Percentiles rank a stretch among this genome's conserved stretches.
phyloP scores from a whole-genome alignment of 1,139 yeast species.

The Saccharomycopsis hybrid region DNA sequence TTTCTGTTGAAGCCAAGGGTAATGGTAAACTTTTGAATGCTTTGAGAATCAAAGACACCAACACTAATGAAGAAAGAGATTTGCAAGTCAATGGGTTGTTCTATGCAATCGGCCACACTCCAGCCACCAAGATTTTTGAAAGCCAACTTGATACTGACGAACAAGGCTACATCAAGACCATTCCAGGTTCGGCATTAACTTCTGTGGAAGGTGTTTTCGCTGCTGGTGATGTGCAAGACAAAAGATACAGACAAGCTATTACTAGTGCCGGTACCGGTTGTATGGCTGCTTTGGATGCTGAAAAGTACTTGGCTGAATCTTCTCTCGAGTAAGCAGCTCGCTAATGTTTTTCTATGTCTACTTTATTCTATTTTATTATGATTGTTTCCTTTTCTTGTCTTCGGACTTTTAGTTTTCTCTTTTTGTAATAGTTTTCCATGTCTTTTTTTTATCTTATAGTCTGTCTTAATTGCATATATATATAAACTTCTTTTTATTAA shows the following conservation, averaged over 20 bases:
- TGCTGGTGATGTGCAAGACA: constrained; percentile 99
- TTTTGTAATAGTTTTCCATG: too few species aligned
- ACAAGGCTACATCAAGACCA: constrained; percentile 79
- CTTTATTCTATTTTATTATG: too few species aligned
- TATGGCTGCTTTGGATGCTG: constrained; percentile 98
- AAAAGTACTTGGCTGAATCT: constrained; percentile 68
- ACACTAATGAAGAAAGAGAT: constrained; percentile 61
- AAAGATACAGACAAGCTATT: constrained; percentile 95
- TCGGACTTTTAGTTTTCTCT: too few species aligned
- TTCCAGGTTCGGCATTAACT: constrained; percentile 83
- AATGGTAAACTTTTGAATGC: constrained; percentile 70
- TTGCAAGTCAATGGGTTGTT: constrained; percentile 85
- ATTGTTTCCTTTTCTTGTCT: too few species aligned
- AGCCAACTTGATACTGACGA: constrained; percentile 81
- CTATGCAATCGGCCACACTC: constrained; percentile 96
- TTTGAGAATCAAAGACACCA: constrained; percentile 59
- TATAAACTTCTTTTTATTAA: too few species aligned
- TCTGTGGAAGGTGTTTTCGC: constrained; percentile 93
- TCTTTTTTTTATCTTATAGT: too few species aligned
- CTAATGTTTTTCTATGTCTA: too few species aligned
- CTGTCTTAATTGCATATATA: too few species aligned
- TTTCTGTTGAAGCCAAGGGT: constrained; percentile 84
- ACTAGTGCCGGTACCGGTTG: constrained; percentile 99
- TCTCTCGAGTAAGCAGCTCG: constrained; percentile 32
- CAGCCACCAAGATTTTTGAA: constrained; percentile 80